Conservation (phyloP, 148 eudicot genomes). For the Amaranthus palmeri region DNA sequence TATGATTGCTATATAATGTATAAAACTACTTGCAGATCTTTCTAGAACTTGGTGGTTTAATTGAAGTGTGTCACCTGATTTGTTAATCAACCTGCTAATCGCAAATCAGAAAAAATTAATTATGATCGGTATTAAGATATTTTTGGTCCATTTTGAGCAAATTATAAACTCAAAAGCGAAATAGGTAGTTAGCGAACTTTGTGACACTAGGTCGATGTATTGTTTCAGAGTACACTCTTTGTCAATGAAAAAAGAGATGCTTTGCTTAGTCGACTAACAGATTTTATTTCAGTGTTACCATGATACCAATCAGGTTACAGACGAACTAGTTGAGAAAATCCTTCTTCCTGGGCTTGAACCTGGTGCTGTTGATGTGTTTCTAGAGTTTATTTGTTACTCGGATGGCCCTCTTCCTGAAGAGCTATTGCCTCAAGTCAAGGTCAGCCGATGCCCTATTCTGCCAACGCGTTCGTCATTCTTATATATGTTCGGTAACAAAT, state of each 20-base stretch:
- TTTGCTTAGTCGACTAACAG: slow-evolving; percentile 14
- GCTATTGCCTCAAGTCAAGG: slow-evolving; percentile 91
- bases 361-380: slow-evolving; percentile 95
- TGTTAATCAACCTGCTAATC: too few relatives aligned
- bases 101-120: too few relatives aligned
- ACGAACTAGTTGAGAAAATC: slow-evolving; percentile 74
- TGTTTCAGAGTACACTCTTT: too few relatives aligned
- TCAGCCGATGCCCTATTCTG: slow-evolving; percentile 12
- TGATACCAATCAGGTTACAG: slow-evolving; percentile 90
- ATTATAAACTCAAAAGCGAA: too few relatives aligned
- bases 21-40: too few relatives aligned
- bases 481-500: background rate
- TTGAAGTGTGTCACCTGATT: too few relatives aligned
- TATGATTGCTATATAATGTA: too few relatives aligned
- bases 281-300: slow-evolving; percentile 71
- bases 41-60: too few relatives aligned
- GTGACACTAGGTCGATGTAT: too few relatives aligned
- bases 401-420: slow-evolving; percentile 97
- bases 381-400: slow-evolving; percentile 95
- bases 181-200: too few relatives aligned
- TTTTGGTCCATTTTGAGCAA: too few relatives aligned
- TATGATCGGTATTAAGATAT: too few relatives aligned
- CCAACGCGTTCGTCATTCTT: background rate
- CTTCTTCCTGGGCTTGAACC: slow-evolving; percentile 94
- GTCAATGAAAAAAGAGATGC: background rate